Conservation (phyloP, 2,329 filamentous ascomycete species). For the Phaeosphaeria sp. region DNA sequence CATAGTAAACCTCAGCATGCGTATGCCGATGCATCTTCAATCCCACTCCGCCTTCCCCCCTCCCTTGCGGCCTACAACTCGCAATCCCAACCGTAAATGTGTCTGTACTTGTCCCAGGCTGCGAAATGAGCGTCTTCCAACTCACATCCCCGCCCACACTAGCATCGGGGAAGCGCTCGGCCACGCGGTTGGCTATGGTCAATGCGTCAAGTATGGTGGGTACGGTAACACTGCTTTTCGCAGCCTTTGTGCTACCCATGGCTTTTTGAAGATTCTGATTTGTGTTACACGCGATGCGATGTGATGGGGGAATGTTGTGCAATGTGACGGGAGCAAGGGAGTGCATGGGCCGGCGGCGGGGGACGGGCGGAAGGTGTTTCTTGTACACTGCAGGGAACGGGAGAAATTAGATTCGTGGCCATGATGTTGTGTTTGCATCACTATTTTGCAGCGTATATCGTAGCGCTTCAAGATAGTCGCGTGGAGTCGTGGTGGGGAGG, state of each 20-base stretch:
- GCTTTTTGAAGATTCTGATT: not conserved
- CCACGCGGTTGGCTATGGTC: not conserved
- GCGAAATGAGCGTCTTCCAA: not conserved
- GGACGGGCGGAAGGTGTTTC: not conserved
- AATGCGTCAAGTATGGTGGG: not conserved
- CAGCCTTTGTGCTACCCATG: not conserved
- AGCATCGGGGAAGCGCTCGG: not conserved
- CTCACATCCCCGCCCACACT: not conserved
- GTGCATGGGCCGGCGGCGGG: not conserved
- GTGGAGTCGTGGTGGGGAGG: too few species aligned
- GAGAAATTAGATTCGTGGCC: too few species aligned
- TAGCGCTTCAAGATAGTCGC: too few species aligned
- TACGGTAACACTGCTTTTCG: not conserved
- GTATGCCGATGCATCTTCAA: slow-evolving; percentile 44
- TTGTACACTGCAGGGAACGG: not conserved
- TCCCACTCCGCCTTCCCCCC: not conserved
- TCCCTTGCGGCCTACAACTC: not conserved
- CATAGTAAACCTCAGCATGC: slow-evolving; percentile 54
- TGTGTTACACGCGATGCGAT: not conserved
- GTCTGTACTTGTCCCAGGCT: not conserved
- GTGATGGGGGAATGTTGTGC: not conserved
- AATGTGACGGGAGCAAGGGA: not conserved
- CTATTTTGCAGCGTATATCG: not conserved
- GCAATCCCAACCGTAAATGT: not conserved
- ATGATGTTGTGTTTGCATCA: not conserved